Conservation (phyloP, 2,329 filamentous ascomycete genomes). For the Fusarium hainanense region DNA sequence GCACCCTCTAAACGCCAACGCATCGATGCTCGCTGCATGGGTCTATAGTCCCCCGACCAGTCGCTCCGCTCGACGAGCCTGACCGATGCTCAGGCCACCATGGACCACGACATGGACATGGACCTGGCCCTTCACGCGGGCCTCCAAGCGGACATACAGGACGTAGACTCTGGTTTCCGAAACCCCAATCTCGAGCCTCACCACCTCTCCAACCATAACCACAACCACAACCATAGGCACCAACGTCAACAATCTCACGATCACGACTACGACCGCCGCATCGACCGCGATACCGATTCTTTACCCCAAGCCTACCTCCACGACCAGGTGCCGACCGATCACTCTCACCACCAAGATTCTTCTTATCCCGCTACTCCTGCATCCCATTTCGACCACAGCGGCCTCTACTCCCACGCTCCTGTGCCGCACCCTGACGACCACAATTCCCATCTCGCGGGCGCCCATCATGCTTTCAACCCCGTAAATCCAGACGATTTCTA, state of each 20-base stretch:
- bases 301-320: constrained; percentile 39
- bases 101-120: constrained; percentile 57
- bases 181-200: constrained; percentile 43
- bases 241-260: constrained; percentile 46
- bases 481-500: constrained; percentile 68
- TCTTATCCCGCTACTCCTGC: constrained; percentile 35
- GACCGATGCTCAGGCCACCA: constrained; percentile 60
- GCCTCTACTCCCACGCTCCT: constrained; percentile 40
- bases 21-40: constrained; percentile 62
- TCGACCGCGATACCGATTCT: constrained; percentile 27
- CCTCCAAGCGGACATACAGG: constrained; percentile 45
- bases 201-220: constrained; percentile 45
- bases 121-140: constrained; percentile 49
- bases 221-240: constrained; percentile 14
- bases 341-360: constrained; percentile 35
- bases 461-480: constrained; percentile 55
- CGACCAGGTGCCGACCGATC: constrained; percentile 38
- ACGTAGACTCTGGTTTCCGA: constrained; percentile 39
- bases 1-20: constrained; percentile 55
- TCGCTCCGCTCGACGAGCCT: constrained; percentile 56
- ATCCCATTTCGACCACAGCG: constrained; percentile 29
- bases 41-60: constrained; percentile 55
- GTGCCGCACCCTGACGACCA: constrained; percentile 42
- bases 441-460: constrained; percentile 37
- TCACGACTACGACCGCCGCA: constrained; percentile 46